Conservation (phyloP, 106 monocot species). For the Iris macrosiphon region DNA sequence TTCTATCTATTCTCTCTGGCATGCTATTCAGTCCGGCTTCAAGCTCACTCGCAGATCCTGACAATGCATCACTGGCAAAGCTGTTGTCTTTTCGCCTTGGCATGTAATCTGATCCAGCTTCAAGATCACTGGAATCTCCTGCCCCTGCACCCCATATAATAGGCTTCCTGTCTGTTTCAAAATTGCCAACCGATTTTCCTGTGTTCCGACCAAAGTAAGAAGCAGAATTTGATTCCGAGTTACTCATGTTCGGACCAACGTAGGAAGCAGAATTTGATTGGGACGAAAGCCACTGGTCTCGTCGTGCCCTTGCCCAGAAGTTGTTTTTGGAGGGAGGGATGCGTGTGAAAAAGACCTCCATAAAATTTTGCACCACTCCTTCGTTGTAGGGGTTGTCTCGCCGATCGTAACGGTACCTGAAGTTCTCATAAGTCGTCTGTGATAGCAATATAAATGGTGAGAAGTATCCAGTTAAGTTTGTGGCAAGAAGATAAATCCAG, state of each 20-base stretch:
- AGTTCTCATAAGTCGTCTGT: slow-evolving; percentile 90
- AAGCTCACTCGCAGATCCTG: not conserved
- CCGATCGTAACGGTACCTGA: slow-evolving; percentile 75
- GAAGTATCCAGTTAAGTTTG: too few species aligned
- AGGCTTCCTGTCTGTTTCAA: slow-evolving; percentile 8
- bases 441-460: not conserved
- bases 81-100: too few species aligned
- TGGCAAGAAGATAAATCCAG: too few species aligned
- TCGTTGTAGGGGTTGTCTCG: slow-evolving; percentile 69
- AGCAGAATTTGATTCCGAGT: too few species aligned
- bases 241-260: slow-evolving; percentile 60
- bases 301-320: slow-evolving; percentile 34
- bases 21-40: slow-evolving; percentile 3
- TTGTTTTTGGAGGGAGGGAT: slow-evolving; percentile 68
- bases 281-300: slow-evolving; percentile 13
- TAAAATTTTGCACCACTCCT: slow-evolving; percentile 59
- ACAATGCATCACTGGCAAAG: too few species aligned
- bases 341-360: slow-evolving; percentile 53
- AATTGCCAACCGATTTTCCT: slow-evolving; percentile 14
- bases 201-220: slow-evolving; percentile 34
- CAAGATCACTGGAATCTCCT: not conserved
- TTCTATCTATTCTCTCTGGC: slow-evolving; percentile 3
- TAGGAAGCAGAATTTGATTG: slow-evolving; percentile 22
- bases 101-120: not conserved
- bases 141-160: not conserved